A percentile compares a stretch with the other conserved stretches of the same genome.
Conservation (phyloP, 2,329 filamentous ascomycete genomes). For the Clathrospora elynae region DNA sequence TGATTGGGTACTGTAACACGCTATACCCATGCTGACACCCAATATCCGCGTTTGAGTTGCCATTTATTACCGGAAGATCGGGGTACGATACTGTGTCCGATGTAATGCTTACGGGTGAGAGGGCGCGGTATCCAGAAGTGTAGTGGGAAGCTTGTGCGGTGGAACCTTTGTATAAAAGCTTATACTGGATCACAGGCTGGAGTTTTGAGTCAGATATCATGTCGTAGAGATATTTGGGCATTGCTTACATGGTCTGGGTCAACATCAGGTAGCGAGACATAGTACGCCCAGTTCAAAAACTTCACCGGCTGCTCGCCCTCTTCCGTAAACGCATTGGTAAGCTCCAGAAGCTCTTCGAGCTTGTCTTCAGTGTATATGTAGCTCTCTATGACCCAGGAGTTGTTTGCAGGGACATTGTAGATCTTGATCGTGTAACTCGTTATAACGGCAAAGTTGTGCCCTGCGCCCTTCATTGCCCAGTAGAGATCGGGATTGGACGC, state of each 20-base stretch:
- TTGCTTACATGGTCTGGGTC: conserved; percentile 23
- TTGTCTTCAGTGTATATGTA: conserved; percentile 27
- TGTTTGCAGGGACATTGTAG: conserved; percentile 16
- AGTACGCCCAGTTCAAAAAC: conserved; percentile 18
- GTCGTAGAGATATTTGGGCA: background rate
- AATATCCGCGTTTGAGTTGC: no score
- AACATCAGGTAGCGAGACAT: conserved; percentile 14
- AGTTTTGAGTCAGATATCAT: no score
- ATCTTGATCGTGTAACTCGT: conserved; percentile 44
- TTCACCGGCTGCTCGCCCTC: conserved; percentile 7
- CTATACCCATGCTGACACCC: no score
- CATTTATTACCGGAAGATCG: no score
- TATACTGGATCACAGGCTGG: no score
- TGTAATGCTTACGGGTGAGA: no score
- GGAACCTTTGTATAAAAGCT: no score
- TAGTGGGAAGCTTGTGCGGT: no score
- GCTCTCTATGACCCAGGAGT: conserved; percentile 15
- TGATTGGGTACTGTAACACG: no score
- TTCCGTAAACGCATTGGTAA: conserved; percentile 33
- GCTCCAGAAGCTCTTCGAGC: conserved; percentile 39
- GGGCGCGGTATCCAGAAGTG: no score
- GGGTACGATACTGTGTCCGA: no score
- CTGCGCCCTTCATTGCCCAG: conserved; percentile 49
- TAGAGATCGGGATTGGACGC: conserved; percentile 45
- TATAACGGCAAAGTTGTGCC: conserved; percentile 48